These are phyloP conservation scores for Acacia acuminata DNA, from an alignment of 306 rosid genomes.

Conservation along the genomic window DNA sequence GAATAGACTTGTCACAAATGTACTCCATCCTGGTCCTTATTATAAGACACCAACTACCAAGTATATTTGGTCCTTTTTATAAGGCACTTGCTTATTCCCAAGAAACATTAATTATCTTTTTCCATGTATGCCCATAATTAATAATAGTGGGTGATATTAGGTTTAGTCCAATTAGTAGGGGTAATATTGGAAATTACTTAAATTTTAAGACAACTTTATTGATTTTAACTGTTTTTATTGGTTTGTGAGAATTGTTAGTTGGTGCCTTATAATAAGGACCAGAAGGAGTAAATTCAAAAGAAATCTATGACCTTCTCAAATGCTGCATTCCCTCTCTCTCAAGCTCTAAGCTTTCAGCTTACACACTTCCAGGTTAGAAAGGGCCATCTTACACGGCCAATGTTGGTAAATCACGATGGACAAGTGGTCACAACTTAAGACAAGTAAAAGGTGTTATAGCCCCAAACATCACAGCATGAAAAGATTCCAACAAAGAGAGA, in stretches of 20 bases:
- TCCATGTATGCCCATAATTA: no score
- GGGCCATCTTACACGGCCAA: conserved; percentile 29
- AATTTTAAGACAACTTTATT: no score
- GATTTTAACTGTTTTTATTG: no score
- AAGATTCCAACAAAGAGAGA: conserved; percentile 12
- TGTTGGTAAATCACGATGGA: conserved; percentile 19
- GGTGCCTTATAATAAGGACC: no score
- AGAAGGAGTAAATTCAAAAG: conserved; percentile 18
- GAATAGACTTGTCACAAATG: conserved; percentile 26
- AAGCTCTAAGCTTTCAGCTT: conserved; percentile 37
- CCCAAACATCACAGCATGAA: conserved; percentile 30
- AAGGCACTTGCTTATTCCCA: no score
- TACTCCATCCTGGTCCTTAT: not conserved
- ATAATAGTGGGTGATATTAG: no score
- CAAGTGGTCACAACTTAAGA: conserved; percentile 23
- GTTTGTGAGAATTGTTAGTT: no score
- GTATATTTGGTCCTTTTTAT: no score
- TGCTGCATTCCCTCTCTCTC: conserved; percentile 33
- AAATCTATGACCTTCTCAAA: conserved; percentile 29
- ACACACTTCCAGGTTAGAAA: conserved; percentile 30
- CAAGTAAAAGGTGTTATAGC: not conserved
- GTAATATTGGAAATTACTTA: no score
- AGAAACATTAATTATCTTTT: no score
- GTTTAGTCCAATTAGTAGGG: no score
- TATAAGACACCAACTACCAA: no score